These are phyloP conservation scores for Mycena belliarum DNA, from an alignment of 768 basidiomycete genomes.

Conservation along the genomic window DNA sequence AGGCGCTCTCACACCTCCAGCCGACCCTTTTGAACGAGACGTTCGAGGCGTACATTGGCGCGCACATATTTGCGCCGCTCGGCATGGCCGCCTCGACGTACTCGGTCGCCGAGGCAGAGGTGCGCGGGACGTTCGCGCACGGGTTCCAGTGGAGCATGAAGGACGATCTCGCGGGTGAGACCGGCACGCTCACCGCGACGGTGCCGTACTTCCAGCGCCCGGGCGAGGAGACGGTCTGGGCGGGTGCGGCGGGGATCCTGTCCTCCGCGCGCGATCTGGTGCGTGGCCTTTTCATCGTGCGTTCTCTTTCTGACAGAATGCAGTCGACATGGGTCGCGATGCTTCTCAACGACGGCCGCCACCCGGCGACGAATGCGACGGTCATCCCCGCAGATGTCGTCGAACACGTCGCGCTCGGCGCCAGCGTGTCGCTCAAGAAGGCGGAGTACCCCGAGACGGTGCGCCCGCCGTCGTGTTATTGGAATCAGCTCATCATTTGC, in stretches of 20 bases:
- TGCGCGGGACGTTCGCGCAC: slow-evolving; percentile 23
- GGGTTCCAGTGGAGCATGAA: slow-evolving; percentile 31
- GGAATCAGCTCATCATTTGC: background rate
- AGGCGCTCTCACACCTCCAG: slow-evolving; percentile 32
- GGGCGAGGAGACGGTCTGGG: slow-evolving; percentile 41
- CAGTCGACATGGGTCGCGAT: slow-evolving; percentile 39
- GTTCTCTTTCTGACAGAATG: too few species aligned
- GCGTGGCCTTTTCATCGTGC: background rate
- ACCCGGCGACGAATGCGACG: slow-evolving; percentile 38
- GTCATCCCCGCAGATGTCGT: slow-evolving; percentile 38
- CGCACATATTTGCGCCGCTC: background rate
- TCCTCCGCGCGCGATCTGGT: slow-evolving; percentile 45
- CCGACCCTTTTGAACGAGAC: slow-evolving; percentile 11
- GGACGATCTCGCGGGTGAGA: slow-evolving; percentile 29
- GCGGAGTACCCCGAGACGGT: slow-evolving; percentile 40
- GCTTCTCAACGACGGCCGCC: slow-evolving; percentile 39
- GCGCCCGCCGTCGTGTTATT: too few species aligned
- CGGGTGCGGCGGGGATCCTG: slow-evolving; percentile 43
- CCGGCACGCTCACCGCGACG: slow-evolving; percentile 35
- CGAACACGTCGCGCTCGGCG: slow-evolving; percentile 38
- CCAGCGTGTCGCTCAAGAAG: slow-evolving; percentile 34
- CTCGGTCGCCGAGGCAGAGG: slow-evolving; percentile 10
- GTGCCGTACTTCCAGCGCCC: slow-evolving; percentile 42
- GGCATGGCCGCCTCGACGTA: slow-evolving; percentile 8
- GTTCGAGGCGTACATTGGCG: slow-evolving; percentile 26